Evolutionary conservation across 192 early-diverging fungal genomes (phyloP).

Genomic region (Coemansia sp.): DNA sequence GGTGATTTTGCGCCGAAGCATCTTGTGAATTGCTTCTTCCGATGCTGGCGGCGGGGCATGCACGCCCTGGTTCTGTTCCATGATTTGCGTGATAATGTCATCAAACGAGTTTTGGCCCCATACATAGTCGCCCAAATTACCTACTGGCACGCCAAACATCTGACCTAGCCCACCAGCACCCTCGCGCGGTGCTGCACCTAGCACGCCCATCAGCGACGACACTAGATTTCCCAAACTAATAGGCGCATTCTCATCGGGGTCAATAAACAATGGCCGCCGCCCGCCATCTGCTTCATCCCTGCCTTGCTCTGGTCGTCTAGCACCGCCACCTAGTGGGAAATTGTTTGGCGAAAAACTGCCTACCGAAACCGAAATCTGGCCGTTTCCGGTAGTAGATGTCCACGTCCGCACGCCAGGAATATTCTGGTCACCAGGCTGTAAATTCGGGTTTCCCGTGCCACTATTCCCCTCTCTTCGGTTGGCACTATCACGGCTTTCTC

Average conservation of each 20-base stretch:
- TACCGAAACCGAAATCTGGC: slow-evolving; percentile 38
- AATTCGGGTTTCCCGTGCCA: not conserved
- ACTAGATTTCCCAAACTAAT: slow-evolving; percentile 38
- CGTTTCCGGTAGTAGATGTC: slow-evolving; percentile 37
- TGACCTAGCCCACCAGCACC: slow-evolving; percentile 20
- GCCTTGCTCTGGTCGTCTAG: not conserved
- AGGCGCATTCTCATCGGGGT: slow-evolving; percentile 45
- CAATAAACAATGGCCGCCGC: slow-evolving; percentile 42
- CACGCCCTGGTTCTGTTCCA: slow-evolving; percentile 66
- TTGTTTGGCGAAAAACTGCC: slow-evolving; percentile 18
- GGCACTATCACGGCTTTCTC: not conserved
- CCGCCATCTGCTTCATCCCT: not conserved
- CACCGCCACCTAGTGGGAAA: not conserved
- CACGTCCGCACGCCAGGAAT: slow-evolving; percentile 38
- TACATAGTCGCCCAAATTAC: slow-evolving; percentile 79
- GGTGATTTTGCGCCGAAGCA: slow-evolving; percentile 58
- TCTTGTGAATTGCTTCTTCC: slow-evolving; percentile 66
- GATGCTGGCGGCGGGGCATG: slow-evolving; percentile 74
- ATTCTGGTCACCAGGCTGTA: slow-evolving; percentile 4
- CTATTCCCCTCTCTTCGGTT: not conserved
- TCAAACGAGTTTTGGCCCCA: slow-evolving; percentile 80
- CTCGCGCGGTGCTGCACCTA: slow-evolving; percentile 37
- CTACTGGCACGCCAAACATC: slow-evolving; percentile 51
- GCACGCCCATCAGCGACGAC: slow-evolving; percentile 41
- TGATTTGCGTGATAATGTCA: slow-evolving; percentile 82